Evolutionary conservation across 352 stramenopile species (phyloP).

Genomic region (Pythium vanterpoolii): DNA sequence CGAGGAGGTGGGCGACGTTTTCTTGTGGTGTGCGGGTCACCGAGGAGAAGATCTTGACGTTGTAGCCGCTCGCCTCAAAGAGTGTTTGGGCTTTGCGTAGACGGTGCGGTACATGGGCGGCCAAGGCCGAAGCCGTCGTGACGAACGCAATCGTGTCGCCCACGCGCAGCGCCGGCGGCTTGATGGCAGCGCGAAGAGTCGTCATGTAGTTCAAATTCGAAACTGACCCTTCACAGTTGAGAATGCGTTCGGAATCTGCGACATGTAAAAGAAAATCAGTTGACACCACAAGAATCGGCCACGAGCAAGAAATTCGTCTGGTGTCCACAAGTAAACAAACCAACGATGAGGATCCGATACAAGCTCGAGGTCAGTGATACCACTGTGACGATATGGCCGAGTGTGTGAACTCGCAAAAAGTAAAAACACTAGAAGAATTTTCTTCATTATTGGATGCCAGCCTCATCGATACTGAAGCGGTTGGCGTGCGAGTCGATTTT

Average conservation of each 20-base stretch:
- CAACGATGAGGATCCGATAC: no score
- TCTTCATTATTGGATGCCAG: neutral
- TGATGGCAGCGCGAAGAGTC: neutral
- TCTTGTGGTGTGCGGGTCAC: slow-evolving; percentile 33
- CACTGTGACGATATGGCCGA: no score
- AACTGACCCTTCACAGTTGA: neutral
- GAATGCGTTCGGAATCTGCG: neutral
- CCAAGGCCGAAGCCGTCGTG: slow-evolving; percentile 41
- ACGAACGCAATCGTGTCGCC: slow-evolving; percentile 56
- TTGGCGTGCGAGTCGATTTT: neutral
- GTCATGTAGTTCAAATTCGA: neutral
- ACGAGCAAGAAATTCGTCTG: no score
- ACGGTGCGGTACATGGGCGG: slow-evolving; percentile 39
- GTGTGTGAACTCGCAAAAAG: no score
- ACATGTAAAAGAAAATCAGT: no score
- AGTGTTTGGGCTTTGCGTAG: slow-evolving; percentile 32
- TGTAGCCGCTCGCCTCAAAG: slow-evolving; percentile 35
- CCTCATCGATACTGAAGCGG: neutral
- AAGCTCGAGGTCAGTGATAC: no score
- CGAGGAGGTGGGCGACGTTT: slow-evolving; percentile 18
- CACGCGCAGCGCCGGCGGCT: slow-evolving; percentile 25
- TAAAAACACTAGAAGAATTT: neutral
- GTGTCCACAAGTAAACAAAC: no score
- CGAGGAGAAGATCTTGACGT: slow-evolving; percentile 45
- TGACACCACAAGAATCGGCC: no score